These are phyloP conservation scores for Malus domestica DNA, from an alignment of 306 rosid genomes.

Conservation along the genomic window DNA sequence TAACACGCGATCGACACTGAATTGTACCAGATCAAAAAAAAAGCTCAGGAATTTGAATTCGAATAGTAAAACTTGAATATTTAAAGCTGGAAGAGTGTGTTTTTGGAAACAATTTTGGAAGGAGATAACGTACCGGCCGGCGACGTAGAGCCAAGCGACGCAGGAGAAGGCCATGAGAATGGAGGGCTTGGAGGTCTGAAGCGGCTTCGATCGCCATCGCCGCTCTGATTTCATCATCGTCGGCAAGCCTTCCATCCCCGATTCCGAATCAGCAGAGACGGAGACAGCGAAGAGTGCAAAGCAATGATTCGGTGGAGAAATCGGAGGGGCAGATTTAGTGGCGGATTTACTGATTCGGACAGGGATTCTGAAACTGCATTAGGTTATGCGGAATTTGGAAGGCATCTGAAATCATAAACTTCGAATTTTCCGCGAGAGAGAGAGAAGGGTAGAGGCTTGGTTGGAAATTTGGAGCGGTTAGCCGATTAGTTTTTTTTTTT, in stretches of 20 bases:
- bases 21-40: neutral
- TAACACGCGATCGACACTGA: neutral
- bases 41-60: neutral
- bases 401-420: neutral
- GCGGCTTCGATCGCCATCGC: conserved; percentile 74
- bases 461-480: neutral
- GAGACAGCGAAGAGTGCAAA: neutral
- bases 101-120: neutral
- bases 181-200: conserved; percentile 65
- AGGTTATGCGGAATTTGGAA: neutral
- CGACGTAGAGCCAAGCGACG: conserved; percentile 97
- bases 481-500: neutral
- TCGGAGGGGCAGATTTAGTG: neutral
- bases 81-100: neutral
- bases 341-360: neutral
- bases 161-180: conserved; percentile 82
- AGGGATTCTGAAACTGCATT: neutral
- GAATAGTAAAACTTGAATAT: neutral
- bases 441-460: neutral
- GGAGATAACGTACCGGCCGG: conserved; percentile 59
- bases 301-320: neutral
- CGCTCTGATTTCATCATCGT: conserved; percentile 47
- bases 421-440: neutral
- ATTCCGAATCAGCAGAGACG: neutral
- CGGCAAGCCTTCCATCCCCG: conserved; percentile 65